Base-by-base conservation (phyloP, 176 grass and related monocot genomes). In the Zoysia pacifica region DNA sequence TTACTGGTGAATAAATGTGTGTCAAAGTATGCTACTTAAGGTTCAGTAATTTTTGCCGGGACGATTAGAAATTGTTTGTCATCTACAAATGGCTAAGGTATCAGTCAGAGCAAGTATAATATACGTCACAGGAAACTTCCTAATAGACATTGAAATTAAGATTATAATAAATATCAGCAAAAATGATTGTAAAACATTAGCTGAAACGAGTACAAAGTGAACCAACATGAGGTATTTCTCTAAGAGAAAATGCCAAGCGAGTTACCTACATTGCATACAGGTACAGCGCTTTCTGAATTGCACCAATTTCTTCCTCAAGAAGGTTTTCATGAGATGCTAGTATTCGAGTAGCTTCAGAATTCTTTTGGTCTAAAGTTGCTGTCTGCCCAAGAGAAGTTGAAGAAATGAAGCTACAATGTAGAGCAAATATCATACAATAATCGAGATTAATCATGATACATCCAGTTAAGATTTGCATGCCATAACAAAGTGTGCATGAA, bases 241-340 rank as follows among this genome's bases (percentile, higher is more conserved):
- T 20, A 44, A 65, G 59, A 40, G 5, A 56, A 50, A 42, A 36
- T 62, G 9, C 37, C 12, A 81, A 81, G 46, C 76, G 20, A 78
- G 28, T 28, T n/a, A 93, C 91, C 91, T 93, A 91, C 91, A 97
- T 97, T 76, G 89, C 91, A 12, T 86, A 83, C 28, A 28, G 28
- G 28, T 28, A 28, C 67, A 93, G 73, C 77, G 91, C 49, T 39
- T 91, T 85, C 63, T 97, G 91, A 47, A 94, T 94, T 70, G 84
- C 89, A 73, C 75, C 67, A 65, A 93, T 83, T 81, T 93, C 91
- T 69, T 91, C 90, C 68, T 90, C 82, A 76, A 94, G 85, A 73
- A 86, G 43, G 12, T 77, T 83, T 77, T 91, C 90, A 82, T 97
- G 86, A 44, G 76, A 53, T 38, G 82, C 82, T 72, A 97, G 81